Evolutionary conservation across 2,329 filamentous ascomycete genomes (phyloP), one percentile per base, ranked within the genome.

Genomic region (Capronia americana): DNA sequence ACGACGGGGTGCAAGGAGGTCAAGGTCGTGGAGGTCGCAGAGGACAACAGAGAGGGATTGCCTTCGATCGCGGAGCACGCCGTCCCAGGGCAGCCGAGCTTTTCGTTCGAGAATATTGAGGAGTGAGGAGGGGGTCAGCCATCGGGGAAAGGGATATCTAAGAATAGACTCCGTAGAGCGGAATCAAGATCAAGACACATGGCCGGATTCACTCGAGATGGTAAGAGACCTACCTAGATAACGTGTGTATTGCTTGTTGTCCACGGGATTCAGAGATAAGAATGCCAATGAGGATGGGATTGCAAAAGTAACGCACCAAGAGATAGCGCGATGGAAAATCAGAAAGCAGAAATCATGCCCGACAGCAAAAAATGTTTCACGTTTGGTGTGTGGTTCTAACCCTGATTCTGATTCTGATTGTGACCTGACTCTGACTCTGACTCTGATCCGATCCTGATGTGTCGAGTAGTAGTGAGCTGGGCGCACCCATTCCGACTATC

Each of bases 41-140:
- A 91, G 12, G 87, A 88, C 73, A 86, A 86, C 71, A 82, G 85
- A 69, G 82, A 83, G 70, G 84, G 81, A 14, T 75, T 91, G 63
- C 82, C 88, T 2, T 82, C 81, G 1, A 77, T 82, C 61, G 92
- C 92, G 12, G 91, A 92, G 74, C 84, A 84, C 71, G 92, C 94
- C 5, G 88, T 95, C 65, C 94, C 94, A 14, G 93, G 93, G 1
- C 83, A 86, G 71, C 93, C 93, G 59, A 91, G 87, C 50, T 97
- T 96, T 79, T 83, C 87, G 73, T 96, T 97, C 81, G 90, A 92
- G 80, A 97, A 97, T 77, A 85, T 95, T 60, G 83, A 84, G 8
- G 48, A 14, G 24, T 60, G 20, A 61, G 28, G 17, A 23, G 32
- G 6, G n/a, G 5, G 8, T 8, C 17, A 7, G 6, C 17, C 38